Conservation (phyloP, 176 grass and related monocot species). For the Musa itinerans region DNA sequence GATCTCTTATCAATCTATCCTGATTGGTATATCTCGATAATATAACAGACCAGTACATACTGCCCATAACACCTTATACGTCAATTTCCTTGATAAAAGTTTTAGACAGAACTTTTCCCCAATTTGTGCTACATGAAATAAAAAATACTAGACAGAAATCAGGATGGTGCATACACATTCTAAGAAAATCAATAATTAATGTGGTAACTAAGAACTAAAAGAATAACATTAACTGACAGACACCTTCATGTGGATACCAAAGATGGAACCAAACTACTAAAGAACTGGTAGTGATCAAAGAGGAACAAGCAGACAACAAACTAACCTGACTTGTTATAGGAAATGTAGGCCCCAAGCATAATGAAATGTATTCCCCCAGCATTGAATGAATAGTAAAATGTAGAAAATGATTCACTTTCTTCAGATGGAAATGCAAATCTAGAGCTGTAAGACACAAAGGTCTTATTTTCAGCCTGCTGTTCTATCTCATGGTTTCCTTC, state of each 20-base stretch:
- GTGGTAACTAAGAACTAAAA: neutral
- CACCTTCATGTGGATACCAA: neutral
- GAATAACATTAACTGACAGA: neutral
- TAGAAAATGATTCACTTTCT: slow-evolving; percentile 55
- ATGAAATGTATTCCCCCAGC: slow-evolving; percentile 73
- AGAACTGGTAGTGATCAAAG: neutral
- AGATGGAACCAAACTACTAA: neutral
- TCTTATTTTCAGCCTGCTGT: slow-evolving; percentile 44
- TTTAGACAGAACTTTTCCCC: too few species aligned
- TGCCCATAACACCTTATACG: too few species aligned
- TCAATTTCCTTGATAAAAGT: too few species aligned
- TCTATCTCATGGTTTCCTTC: slow-evolving; percentile 91
- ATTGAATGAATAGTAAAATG: slow-evolving; percentile 88
- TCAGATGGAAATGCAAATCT: slow-evolving; percentile 66
- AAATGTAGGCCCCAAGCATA: slow-evolving; percentile 66
- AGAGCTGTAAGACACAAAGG: slow-evolving; percentile 57
- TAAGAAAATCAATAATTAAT: too few species aligned
- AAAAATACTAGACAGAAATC: too few species aligned
- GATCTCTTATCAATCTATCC: too few species aligned
- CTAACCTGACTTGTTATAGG: slow-evolving; percentile 52
- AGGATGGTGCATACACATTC: too few species aligned
- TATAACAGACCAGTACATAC: too few species aligned
- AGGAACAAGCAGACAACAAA: neutral
- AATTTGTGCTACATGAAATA: too few species aligned
- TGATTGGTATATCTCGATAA: too few species aligned